phyloP scores from a whole-genome alignment of 371 early-diverging fungal species.

The Blakeslea trispora region DNA sequence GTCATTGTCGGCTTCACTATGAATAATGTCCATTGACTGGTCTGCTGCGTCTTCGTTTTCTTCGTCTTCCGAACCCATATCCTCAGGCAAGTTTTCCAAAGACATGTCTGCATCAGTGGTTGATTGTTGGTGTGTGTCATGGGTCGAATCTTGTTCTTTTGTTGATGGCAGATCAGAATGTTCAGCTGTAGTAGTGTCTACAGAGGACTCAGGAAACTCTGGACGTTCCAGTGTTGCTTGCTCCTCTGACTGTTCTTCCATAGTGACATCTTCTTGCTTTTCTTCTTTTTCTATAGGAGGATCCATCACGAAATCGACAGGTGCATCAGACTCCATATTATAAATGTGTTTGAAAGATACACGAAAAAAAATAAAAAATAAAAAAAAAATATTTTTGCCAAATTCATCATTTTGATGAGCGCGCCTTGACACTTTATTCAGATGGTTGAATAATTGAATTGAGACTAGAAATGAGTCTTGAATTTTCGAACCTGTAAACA shows the following conservation, averaged over 20 bases:
- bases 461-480: too few species aligned
- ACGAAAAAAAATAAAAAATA: not conserved
- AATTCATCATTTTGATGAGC: too few species aligned
- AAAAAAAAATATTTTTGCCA: not conserved
- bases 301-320: conserved; percentile 1
- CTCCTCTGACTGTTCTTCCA: conserved; percentile 2
- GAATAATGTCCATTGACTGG: not conserved
- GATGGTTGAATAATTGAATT: too few species aligned
- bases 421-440: too few species aligned
- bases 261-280: not conserved
- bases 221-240: too few species aligned
- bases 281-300: conserved; percentile 1
- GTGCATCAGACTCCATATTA: conserved; percentile 7
- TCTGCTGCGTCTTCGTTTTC: not conserved
- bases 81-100: not conserved
- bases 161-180: conserved; percentile 3
- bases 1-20: conserved; percentile 1
- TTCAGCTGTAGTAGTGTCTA: too few species aligned
- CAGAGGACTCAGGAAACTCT: too few species aligned
- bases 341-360: not conserved
- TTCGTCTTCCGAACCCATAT: not conserved
- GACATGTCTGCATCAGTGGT: not conserved
- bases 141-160: not conserved
- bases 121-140: too few species aligned
- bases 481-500: too few species aligned